A percentile compares a stretch with the other conserved stretches of the same genome.
These are phyloP conservation scores for Gracilariopsis chorda DNA, from an alignment of 23 red algal species.

Conservation along the genomic window DNA sequence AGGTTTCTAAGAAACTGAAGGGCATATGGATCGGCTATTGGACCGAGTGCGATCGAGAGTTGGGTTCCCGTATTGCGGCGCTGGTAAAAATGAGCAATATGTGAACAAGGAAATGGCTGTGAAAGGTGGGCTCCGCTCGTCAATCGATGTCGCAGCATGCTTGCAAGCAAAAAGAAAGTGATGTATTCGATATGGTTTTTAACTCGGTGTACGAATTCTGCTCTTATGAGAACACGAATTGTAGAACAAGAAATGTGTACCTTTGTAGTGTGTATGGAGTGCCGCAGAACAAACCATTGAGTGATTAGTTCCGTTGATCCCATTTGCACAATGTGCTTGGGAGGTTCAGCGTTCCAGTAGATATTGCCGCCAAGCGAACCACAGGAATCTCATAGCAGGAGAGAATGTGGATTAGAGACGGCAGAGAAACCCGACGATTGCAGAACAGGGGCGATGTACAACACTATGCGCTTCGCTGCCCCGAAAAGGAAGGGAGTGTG, in stretches of 20 bases:
- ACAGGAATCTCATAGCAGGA: conserved; percentile 9
- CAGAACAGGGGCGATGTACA: no score
- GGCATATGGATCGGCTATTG: conserved; percentile 87
- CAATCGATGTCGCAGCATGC: background rate
- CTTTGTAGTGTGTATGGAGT: no score
- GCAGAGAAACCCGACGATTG: no score
- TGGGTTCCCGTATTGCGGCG: conserved; percentile 66
- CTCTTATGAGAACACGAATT: background rate
- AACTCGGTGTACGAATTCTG: background rate
- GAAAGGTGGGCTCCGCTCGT: background rate
- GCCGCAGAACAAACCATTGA: no score
- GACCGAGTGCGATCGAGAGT: conserved; percentile 81
- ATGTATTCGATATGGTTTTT: background rate
- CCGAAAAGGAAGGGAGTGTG: no score
- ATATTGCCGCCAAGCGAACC: conserved; percentile 66
- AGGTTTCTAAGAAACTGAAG: conserved; percentile 71
- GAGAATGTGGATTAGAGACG: background rate
- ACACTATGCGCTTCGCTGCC: no score
- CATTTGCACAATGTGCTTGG: background rate
- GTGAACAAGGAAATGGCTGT: conserved; percentile 1
- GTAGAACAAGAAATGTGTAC: no score
- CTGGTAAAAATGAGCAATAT: conserved; percentile 80
- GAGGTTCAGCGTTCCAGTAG: background rate
- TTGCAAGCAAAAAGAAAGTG: background rate
- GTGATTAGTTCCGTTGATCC: no score